Percentiles rank a stretch among this genome's conserved stretches.
phyloP scores from a whole-genome alignment of 139 green algal species.

The Spirogloea muscicola region DNA sequence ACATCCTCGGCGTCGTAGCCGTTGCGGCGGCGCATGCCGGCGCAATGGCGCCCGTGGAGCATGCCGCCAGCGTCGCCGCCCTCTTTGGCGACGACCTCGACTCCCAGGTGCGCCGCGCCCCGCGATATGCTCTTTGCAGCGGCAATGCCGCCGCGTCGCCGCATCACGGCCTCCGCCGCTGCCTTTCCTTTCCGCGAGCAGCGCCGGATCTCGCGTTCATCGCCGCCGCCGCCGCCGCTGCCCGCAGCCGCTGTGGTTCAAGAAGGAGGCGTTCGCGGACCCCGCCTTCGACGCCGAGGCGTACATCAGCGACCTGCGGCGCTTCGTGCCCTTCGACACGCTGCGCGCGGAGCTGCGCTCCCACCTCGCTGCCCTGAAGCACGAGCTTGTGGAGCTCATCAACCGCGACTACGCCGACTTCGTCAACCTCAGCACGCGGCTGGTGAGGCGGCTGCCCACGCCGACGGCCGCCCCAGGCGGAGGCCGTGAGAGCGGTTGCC shows the following conservation, averaged over 20 bases:
- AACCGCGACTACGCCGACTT: slow-evolving; percentile 95
- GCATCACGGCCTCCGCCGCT: neutral
- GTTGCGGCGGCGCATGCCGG: too few species aligned
- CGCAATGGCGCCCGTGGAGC: too few species aligned
- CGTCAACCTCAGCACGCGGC: slow-evolving; percentile 75
- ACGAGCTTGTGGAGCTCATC: slow-evolving; percentile 82
- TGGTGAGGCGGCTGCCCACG: slow-evolving; percentile 45
- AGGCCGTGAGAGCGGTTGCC: too few species aligned
- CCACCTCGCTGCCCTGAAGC: slow-evolving; percentile 70
- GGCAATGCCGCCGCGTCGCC: neutral
- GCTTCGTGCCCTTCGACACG: slow-evolving; percentile 79
- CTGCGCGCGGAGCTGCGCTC: slow-evolving; percentile 70
- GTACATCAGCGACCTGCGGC: slow-evolving; percentile 74
- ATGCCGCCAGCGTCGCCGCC: slow-evolving; percentile 6
- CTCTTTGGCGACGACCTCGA: slow-evolving; percentile 23
- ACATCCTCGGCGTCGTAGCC: too few species aligned
- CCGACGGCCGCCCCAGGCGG: too few species aligned
- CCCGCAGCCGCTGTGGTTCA: slow-evolving; percentile 68
- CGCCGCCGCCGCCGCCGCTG: too few species aligned
- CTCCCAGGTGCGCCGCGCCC: neutral
- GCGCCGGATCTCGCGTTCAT: neutral
- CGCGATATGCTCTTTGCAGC: neutral
- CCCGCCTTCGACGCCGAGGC: slow-evolving; percentile 64
- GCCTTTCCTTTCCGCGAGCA: neutral
- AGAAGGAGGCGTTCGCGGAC: slow-evolving; percentile 67